Percentiles rank a stretch among this genome's conserved stretches.
Evolutionary conservation across 108 stramenopile species (phyloP).

Genomic region (Cyclostephanos invisitatus): DNA sequence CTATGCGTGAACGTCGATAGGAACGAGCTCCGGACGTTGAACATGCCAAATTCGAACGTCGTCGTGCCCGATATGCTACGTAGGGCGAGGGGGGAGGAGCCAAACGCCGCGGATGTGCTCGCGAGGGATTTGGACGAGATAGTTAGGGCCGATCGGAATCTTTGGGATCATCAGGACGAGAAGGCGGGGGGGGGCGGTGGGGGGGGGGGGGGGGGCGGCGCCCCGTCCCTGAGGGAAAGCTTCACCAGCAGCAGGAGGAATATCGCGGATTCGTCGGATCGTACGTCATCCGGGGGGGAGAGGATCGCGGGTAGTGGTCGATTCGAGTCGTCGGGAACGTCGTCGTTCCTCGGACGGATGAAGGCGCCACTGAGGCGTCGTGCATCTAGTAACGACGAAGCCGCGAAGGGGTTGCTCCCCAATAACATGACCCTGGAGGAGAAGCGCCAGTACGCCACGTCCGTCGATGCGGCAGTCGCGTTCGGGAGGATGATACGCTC

Average conservation of each 20-base stretch:
- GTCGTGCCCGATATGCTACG: conserved; percentile 48
- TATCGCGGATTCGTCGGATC: conserved; percentile 32
- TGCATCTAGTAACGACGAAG: neutral
- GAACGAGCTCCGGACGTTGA: conserved; percentile 67
- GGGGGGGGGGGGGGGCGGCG: neutral
- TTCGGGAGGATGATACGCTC: conserved; percentile 38
- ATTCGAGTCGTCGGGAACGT: neutral
- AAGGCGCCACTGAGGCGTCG: conserved; percentile 4
- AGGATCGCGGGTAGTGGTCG: conserved; percentile 54
- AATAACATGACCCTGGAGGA: conserved; percentile 31
- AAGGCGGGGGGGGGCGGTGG: conserved; percentile 46
- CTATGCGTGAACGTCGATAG: conserved; percentile 77
- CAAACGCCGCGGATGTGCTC: conserved; percentile 57
- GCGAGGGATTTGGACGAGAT: conserved; percentile 78
- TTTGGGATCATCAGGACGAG: conserved; percentile 55
- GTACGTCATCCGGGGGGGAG: conserved; percentile 13
- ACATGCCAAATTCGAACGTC: conserved; percentile 47
- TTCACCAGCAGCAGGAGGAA: neutral
- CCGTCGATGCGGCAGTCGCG: conserved; percentile 39
- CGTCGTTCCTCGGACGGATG: conserved; percentile 14
- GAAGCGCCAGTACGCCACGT: conserved; percentile 26
- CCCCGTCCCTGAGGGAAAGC: neutral
- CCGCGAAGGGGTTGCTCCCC: neutral
- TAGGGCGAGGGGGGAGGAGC: conserved; percentile 18
- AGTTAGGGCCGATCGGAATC: conserved; percentile 74